phyloP scores from a whole-genome alignment of 192 early-diverging fungal genomes.

The Obelidium mucronatum region DNA sequence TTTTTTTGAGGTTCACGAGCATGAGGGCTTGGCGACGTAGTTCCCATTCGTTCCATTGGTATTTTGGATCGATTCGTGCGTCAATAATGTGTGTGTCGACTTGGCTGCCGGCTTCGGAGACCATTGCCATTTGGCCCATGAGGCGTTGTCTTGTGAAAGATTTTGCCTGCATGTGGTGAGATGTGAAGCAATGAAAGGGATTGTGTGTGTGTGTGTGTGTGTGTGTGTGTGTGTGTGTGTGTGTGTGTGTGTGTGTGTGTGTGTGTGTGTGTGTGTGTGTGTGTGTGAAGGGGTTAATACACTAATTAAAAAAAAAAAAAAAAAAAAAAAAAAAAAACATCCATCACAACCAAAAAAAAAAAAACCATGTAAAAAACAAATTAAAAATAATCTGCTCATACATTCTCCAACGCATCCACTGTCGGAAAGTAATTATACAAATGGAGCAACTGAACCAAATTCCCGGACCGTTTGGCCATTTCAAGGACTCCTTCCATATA shows the following conservation, averaged over 20 bases:
- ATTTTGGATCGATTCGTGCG: constrained; percentile 53
- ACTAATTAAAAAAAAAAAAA: neutral
- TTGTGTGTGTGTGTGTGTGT: no score
- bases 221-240: no score
- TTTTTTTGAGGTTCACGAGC: constrained; percentile 66
- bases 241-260: no score
- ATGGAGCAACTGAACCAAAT: constrained; percentile 62
- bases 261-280: no score
- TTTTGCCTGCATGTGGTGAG: constrained; percentile 46
- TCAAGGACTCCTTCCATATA: constrained; percentile 59
- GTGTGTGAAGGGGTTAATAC: neutral
- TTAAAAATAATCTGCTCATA: neutral
- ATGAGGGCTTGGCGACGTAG: constrained; percentile 60
- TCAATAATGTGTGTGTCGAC: constrained; percentile 69
- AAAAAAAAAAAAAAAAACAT: constrained; percentile 11
- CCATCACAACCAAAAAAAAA: neutral
- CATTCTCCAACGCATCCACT: constrained; percentile 64
- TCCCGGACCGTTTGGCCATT: constrained; percentile 49
- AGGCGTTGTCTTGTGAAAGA: constrained; percentile 60
- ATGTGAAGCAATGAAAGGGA: no score
- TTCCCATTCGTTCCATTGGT: constrained; percentile 73
- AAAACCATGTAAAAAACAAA: neutral
- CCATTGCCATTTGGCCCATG: constrained; percentile 61
- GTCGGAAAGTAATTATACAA: constrained; percentile 68
- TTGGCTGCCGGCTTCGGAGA: constrained; percentile 61